Percentiles rank a stretch among this genome's conserved stretches.
Evolutionary conservation across 208 protist genomes (phyloP).

Genomic region (Leishmania guyanensis): DNA sequence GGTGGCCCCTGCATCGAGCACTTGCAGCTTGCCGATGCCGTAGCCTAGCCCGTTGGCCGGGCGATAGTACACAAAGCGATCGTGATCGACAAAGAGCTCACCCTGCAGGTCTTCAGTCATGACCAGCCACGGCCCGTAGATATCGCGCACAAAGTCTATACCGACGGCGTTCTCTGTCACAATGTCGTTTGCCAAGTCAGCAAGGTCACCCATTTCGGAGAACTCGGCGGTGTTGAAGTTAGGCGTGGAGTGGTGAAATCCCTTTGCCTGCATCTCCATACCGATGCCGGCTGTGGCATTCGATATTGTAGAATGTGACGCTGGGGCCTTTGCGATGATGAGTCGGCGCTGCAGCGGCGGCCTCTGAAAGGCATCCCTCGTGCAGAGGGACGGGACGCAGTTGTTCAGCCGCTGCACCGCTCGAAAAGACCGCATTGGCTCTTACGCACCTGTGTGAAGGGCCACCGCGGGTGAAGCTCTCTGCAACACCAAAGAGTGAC

Average conservation of each 20-base stretch:
- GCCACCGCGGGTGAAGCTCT: not conserved
- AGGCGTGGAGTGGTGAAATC: constrained; percentile 68
- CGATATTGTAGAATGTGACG: not conserved
- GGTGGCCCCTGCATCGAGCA: constrained; percentile 38
- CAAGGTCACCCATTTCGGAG: constrained; percentile 18
- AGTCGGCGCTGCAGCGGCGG: not conserved
- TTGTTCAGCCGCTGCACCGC: not conserved
- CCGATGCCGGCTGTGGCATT: constrained; percentile 5
- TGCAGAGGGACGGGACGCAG: not conserved
- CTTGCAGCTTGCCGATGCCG: constrained; percentile 73
- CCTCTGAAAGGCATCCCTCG: no score
- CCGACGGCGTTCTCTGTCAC: constrained; percentile 53
- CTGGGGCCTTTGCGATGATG: not conserved
- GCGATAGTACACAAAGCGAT: constrained; percentile 82
- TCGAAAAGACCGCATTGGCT: constrained; percentile 2
- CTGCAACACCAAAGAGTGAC: not conserved
- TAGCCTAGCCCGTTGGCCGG: constrained; percentile 87
- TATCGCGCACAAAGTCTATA: constrained; percentile 63
- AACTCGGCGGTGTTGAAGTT: constrained; percentile 66
- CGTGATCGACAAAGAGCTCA: constrained; percentile 88
- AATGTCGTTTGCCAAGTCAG: constrained; percentile 51
- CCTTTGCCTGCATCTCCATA: constrained; percentile 41
- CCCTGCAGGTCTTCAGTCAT: constrained; percentile 88
- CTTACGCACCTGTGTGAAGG: not conserved
- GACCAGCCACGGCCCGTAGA: constrained; percentile 88